A percentile compares a stretch with the other conserved stretches of the same genome.
These are phyloP conservation scores for Fusarium camptoceras DNA, from an alignment of 2,329 filamentous ascomycete species.

Conservation along the genomic window DNA sequence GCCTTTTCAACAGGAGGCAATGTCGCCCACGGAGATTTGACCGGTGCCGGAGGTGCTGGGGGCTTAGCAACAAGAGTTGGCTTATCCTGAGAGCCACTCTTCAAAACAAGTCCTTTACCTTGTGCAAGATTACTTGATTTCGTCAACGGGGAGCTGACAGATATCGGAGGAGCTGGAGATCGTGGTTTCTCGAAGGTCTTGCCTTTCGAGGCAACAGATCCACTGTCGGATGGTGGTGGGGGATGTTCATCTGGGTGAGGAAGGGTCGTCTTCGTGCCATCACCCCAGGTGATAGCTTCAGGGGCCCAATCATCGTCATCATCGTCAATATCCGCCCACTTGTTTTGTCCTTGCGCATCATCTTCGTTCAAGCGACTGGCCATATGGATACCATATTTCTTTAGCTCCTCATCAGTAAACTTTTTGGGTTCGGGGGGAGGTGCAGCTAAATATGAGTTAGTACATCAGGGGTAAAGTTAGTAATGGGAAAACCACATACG, in stretches of 20 bases:
- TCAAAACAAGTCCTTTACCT: conserved; percentile 73
- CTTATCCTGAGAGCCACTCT: conserved; percentile 73
- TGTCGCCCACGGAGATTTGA: conserved; percentile 92
- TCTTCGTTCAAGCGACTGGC: conserved; percentile 82
- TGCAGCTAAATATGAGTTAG: conserved; percentile 59
- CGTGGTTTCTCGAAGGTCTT: conserved; percentile 57
- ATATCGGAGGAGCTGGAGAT: conserved; percentile 55
- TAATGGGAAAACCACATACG: conserved; percentile 64
- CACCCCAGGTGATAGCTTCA: conserved; percentile 87
- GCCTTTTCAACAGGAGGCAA: conserved; percentile 87
- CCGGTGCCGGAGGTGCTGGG: conserved; percentile 72
- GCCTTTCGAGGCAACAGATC: conserved; percentile 37
- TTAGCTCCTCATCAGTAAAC: conserved; percentile 87
- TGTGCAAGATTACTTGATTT: conserved; percentile 62
- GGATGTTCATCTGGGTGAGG: conserved; percentile 69
- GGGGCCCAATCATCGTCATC: conserved; percentile 90
- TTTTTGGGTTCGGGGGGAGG: conserved; percentile 80
- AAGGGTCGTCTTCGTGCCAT: conserved; percentile 84
- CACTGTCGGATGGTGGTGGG: conserved; percentile 48
- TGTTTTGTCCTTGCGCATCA: conserved; percentile 78
- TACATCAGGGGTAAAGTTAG: conserved; percentile 9
- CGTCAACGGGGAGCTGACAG: conserved; percentile 55
- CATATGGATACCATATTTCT: conserved; percentile 88
- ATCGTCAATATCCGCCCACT: conserved; percentile 92
- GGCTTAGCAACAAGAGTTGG: conserved; percentile 80